A percentile compares a stretch with the other conserved stretches of the same genome.
Evolutionary conservation across 2,329 filamentous ascomycete species (phyloP).

Genomic region (Exophiala xenobiotica): DNA sequence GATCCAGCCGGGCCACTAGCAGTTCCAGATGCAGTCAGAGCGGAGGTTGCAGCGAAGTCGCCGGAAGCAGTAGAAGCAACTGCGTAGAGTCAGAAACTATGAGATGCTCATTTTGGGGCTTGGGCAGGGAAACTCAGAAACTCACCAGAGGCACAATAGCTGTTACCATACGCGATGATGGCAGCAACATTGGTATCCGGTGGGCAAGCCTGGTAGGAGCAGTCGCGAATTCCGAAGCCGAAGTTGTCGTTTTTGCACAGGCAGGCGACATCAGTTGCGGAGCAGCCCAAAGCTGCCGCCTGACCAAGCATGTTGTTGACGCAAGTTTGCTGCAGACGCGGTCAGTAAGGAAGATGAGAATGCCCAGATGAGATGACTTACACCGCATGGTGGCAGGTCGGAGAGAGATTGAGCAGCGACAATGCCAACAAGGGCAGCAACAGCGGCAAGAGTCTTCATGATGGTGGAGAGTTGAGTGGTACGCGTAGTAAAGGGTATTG

Average conservation of each 20-base stretch:
- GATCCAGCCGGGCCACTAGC: slow-evolving; percentile 16
- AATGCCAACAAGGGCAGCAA: slow-evolving; percentile 28
- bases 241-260: slow-evolving; percentile 44
- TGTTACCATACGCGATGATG: slow-evolving; percentile 37
- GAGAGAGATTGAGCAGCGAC: slow-evolving; percentile 28
- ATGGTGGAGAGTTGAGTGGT: slow-evolving; percentile 19
- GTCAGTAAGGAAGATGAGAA: slow-evolving; percentile 19
- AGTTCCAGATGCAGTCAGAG: slow-evolving; percentile 20
- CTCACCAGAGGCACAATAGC: slow-evolving; percentile 37
- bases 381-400: slow-evolving; percentile 31
- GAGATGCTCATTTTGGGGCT: not conserved
- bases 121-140: not conserved
- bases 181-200: slow-evolving; percentile 34
- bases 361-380: slow-evolving; percentile 24
- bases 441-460: slow-evolving; percentile 33
- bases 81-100: slow-evolving; percentile 4
- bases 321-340: slow-evolving; percentile 41
- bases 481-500: slow-evolving; percentile 25
- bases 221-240: slow-evolving; percentile 47
- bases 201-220: slow-evolving; percentile 45
- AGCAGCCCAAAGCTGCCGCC: slow-evolving; percentile 43
- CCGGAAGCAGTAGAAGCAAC: slow-evolving; percentile 20
- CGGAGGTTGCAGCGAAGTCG: slow-evolving; percentile 17
- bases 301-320: slow-evolving; percentile 45
- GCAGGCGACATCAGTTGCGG: slow-evolving; percentile 38